phyloP scores from a whole-genome alignment of 2,329 filamentous ascomycete genomes.

The Hypoxylon sp. region DNA sequence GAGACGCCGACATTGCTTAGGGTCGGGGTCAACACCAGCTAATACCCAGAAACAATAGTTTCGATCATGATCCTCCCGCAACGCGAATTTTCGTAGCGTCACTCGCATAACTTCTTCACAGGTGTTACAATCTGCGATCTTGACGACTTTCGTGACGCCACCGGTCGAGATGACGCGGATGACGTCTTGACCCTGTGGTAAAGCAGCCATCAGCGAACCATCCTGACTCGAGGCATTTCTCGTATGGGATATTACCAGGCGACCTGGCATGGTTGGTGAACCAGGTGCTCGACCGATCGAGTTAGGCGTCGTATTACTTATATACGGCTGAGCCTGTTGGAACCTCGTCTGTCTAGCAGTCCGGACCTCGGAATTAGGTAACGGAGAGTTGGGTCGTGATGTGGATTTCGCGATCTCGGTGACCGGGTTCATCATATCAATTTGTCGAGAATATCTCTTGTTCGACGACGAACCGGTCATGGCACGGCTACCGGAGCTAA shows the following conservation, averaged over 20 bases:
- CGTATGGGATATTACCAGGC: constrained; percentile 77
- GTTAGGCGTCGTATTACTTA: constrained; percentile 65
- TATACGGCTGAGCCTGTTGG: constrained; percentile 64
- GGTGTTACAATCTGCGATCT: constrained; percentile 90
- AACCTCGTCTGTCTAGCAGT: constrained; percentile 69
- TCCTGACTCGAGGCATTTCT: constrained; percentile 89
- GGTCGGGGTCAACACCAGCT: constrained; percentile 86
- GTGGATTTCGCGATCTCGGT: constrained; percentile 66
- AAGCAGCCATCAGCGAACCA: constrained; percentile 85
- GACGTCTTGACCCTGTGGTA: constrained; percentile 88
- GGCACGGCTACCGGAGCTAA: constrained; percentile 67
- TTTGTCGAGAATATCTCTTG: constrained; percentile 76
- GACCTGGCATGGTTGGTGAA: constrained; percentile 72
- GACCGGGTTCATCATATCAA: constrained; percentile 64
- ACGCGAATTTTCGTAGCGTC: constrained; percentile 87
- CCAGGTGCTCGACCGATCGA: constrained; percentile 68
- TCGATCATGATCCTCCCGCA: constrained; percentile 90
- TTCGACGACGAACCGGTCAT: constrained; percentile 64
- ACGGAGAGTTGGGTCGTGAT: constrained; percentile 81
- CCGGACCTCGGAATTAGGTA: constrained; percentile 70
- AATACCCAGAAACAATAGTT: constrained; percentile 98
- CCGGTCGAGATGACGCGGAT: constrained; percentile 95
- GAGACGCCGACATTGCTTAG: constrained; percentile 83
- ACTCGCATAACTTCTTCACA: constrained; percentile 94
- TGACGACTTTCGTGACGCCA: constrained; percentile 92